Evolutionary conservation across 2,329 filamentous ascomycete genomes (phyloP), one percentile per base, ranked within the genome.

Genomic region (Ophiostoma ips): DNA sequence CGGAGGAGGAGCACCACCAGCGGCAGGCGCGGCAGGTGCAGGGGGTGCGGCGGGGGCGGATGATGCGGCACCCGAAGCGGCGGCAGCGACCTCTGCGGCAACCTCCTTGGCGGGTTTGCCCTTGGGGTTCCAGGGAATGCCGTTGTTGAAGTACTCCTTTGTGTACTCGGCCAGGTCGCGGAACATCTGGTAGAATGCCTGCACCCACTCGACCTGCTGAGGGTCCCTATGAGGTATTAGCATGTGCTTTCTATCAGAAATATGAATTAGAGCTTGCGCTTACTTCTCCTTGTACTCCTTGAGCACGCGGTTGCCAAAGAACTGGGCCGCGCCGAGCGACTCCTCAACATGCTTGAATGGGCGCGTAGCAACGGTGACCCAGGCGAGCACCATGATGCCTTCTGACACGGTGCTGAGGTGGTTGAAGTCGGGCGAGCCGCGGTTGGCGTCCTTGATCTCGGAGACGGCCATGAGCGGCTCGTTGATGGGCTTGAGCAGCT

Each of bases 251-350:
- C 18, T 19, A 10, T 37, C 8, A 15, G 16, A 28, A n/a, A 10
- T 21, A n/a, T 41, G 13, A 31, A n/a, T 37, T n/a, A n/a, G n/a
- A 19, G 5, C 12, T 21, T 16, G 5, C 15, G 8, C 64, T 34
- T 59, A 71, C 71, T 75, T 78, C 48, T 79, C 89, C 68, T 94
- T 95, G 66, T 84, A 82, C 59, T 94, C 84, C 68, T 88, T 94
- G 58, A 96, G 70, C 35, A 98, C 86, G 58, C 89, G 81, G 70
- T 98, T 96, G 33, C 92, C 92, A 60, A 87, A 95, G 70, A 94
- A 94, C 64, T 96, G 84, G 37, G 89, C 87, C 47, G 87, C 83
- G 30, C 83, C 81, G 18, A 94, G 73, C 52, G 83, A 83, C 58
- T 95, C 89, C 44, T 82, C 82, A 44, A 96, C 84, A 60, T 89